Conservation (phyloP, 208 protist species). For the Wallacemonas collosoma region DNA sequence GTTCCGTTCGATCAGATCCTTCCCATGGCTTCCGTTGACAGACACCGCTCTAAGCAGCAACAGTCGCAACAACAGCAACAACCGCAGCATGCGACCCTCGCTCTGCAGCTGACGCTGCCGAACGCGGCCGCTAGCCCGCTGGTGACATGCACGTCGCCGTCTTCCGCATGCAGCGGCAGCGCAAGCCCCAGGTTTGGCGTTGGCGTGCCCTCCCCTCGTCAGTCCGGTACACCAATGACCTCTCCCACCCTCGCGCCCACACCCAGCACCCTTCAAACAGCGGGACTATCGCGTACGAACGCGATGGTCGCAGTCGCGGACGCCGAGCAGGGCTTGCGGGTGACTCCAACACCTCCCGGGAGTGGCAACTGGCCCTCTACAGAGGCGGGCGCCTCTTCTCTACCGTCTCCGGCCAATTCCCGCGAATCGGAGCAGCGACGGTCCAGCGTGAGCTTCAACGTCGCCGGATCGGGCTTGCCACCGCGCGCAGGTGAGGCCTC, state of each 20-base stretch:
- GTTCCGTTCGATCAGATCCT: conserved; percentile 55
- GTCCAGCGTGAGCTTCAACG: conserved; percentile 2
- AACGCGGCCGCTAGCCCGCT: neutral
- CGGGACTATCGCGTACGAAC: neutral
- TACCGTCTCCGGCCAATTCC: too few species aligned
- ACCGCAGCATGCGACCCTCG: neutral
- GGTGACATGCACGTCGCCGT: neutral
- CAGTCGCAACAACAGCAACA: conserved; percentile 4
- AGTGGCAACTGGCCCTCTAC: too few species aligned
- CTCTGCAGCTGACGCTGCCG: neutral
- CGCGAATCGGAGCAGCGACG: neutral
- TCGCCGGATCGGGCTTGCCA: neutral
- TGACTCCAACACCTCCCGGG: too few species aligned
- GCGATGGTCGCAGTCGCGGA: neutral
- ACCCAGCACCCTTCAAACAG: neutral
- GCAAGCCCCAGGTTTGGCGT: neutral
- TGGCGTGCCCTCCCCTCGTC: neutral
- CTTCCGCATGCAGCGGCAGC: conserved; percentile 5
- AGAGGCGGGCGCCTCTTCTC: too few species aligned
- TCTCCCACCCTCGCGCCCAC: too few species aligned
- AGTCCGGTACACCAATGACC: too few species aligned
- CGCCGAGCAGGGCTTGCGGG: too few species aligned
- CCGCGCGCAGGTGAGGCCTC: neutral
- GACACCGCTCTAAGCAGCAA: conserved; percentile 32
- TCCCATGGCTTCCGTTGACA: conserved; percentile 68